Conservation (phyloP, 2,329 filamentous ascomycete species). For the Aspergillus brasiliensis region DNA sequence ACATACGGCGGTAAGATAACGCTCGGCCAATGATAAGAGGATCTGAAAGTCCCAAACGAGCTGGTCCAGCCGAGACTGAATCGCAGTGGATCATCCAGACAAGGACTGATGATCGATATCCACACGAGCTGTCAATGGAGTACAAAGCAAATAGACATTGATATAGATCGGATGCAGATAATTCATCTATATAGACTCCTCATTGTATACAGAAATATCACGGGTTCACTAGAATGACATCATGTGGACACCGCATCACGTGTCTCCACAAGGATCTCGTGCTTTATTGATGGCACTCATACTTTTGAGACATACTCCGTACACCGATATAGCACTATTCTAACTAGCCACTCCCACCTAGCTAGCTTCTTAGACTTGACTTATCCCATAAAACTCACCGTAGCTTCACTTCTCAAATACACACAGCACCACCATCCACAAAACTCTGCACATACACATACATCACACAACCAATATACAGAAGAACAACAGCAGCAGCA, state of each 20-base stretch:
- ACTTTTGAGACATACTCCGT: too few species aligned
- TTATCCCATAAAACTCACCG: too few species aligned
- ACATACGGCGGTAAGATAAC: background rate
- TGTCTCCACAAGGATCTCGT: background rate
- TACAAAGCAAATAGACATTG: background rate
- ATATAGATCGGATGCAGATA: background rate
- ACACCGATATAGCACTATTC: too few species aligned
- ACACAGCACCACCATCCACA: too few species aligned
- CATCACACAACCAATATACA: too few species aligned
- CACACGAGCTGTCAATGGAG: background rate
- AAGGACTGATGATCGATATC: background rate
- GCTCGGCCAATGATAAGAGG: background rate
- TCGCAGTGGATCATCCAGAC: background rate
- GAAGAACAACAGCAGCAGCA: too few species aligned
- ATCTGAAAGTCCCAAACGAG: background rate
- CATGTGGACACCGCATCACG: background rate
- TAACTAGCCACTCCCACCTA: too few species aligned
- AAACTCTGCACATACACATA: too few species aligned
- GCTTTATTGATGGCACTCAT: too few species aligned
- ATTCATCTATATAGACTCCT: background rate
- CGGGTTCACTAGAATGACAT: background rate
- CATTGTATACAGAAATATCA: too few species aligned
- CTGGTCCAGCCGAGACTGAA: slow-evolving; percentile 2
- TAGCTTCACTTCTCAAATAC: too few species aligned
- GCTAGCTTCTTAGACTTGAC: too few species aligned